A percentile compares a stretch with the other conserved stretches of the same genome.
These are phyloP conservation scores for Colletotrichum sp. DNA, from an alignment of 2,329 filamentous ascomycete genomes.

Conservation along the genomic window DNA sequence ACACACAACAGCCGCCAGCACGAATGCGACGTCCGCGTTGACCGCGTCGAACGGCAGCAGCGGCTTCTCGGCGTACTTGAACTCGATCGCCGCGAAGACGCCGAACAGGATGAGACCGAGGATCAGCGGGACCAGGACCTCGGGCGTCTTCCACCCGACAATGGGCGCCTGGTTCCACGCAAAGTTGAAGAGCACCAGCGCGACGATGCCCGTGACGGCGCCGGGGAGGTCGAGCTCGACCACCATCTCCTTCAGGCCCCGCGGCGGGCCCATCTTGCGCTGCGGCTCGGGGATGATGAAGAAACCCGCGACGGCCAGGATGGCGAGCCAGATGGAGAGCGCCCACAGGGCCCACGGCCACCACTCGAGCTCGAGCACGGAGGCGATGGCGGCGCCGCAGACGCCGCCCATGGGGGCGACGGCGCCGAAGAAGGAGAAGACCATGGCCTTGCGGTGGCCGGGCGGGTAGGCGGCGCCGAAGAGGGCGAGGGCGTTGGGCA, in stretches of 20 bases:
- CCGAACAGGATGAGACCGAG: constrained; percentile 59
- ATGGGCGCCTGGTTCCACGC: constrained; percentile 70
- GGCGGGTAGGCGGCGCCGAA: constrained; percentile 62
- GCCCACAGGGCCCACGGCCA: constrained; percentile 57
- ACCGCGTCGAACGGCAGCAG: constrained; percentile 62
- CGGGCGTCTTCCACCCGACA: constrained; percentile 61
- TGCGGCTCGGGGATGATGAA: constrained; percentile 40
- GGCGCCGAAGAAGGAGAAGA: constrained; percentile 57
- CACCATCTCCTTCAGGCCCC: constrained; percentile 23
- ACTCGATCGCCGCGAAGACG: constrained; percentile 63
- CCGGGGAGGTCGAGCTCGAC: constrained; percentile 44
- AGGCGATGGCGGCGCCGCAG: constrained; percentile 42
- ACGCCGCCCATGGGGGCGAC: constrained; percentile 52
- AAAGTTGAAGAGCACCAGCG: constrained; percentile 68
- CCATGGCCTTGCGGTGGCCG: constrained; percentile 63
- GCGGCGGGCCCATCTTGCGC: constrained; percentile 12
- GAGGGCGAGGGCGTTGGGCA: constrained; percentile 70
- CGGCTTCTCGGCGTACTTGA: constrained; percentile 49
- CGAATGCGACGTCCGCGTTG: constrained; percentile 55
- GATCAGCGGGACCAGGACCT: constrained; percentile 62
- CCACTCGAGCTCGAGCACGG: constrained; percentile 43
- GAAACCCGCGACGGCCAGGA: constrained; percentile 33
- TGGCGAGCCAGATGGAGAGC: constrained; percentile 37
- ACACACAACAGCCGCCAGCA: constrained; percentile 57
- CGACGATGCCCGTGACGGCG: constrained; percentile 51